These are phyloP conservation scores for Austroboletus festivus DNA, from an alignment of 768 basidiomycete genomes.

Conservation along the genomic window DNA sequence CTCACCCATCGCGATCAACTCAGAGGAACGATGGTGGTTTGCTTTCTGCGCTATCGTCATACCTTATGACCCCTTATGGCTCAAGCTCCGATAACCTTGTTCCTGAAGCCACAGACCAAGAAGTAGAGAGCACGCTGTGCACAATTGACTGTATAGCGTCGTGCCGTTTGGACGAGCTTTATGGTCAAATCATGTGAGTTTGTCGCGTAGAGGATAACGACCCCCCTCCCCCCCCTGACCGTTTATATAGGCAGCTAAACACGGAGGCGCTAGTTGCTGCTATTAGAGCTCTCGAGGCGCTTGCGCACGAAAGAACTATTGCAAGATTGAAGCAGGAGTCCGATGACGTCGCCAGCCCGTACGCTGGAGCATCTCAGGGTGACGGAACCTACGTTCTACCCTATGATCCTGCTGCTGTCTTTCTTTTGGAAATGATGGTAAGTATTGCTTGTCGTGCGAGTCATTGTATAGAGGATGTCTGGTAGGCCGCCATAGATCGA, in stretches of 20 bases:
- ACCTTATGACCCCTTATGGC: slow-evolving; percentile 93
- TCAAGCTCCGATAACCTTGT: slow-evolving; percentile 70
- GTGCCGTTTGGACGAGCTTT: slow-evolving; percentile 91
- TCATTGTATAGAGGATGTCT: slow-evolving; percentile 81
- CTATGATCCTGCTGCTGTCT: slow-evolving; percentile 94
- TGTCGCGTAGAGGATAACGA: not conserved
- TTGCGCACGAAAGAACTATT: slow-evolving; percentile 89
- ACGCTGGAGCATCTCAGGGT: slow-evolving; percentile 32
- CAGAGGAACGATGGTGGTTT: slow-evolving; percentile 83
- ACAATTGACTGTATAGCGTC: slow-evolving; percentile 94
- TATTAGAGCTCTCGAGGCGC: slow-evolving; percentile 79
- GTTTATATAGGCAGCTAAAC: slow-evolving; percentile 63
- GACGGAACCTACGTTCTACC: slow-evolving; percentile 59
- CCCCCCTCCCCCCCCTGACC: too few relatives aligned
- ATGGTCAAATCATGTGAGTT: slow-evolving; percentile 86
- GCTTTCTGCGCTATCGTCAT: slow-evolving; percentile 89
- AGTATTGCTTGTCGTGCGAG: slow-evolving; percentile 79
- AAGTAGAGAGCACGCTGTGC: slow-evolving; percentile 91
- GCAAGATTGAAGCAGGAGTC: slow-evolving; percentile 67
- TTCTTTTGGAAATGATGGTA: slow-evolving; percentile 92
- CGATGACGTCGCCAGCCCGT: slow-evolving; percentile 49
- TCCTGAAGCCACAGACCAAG: slow-evolving; percentile 84
- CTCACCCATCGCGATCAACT: slow-evolving; percentile 58
- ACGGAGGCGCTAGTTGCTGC: slow-evolving; percentile 79
- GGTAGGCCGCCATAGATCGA: slow-evolving; percentile 46